A percentile compares a stretch with the other conserved stretches of the same genome.
These are phyloP conservation scores for Apiospora arundinis DNA, from an alignment of 2,329 filamentous ascomycete species.

Conservation along the genomic window DNA sequence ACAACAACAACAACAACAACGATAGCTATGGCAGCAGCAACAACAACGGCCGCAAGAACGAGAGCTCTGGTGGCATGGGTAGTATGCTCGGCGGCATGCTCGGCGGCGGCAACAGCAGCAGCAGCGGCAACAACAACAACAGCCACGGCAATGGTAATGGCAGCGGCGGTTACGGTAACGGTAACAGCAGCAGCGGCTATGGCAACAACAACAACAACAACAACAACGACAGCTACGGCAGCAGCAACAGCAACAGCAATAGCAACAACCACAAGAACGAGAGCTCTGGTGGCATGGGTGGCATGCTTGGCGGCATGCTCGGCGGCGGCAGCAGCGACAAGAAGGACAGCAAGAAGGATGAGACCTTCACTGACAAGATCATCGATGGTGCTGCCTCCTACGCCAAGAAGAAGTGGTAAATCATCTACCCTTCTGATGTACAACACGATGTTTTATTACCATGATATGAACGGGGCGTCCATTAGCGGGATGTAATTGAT, in stretches of 20 bases:
- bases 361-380: conserved; percentile 21
- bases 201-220: neutral
- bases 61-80: neutral
- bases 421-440: neutral
- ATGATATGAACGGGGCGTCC: neutral
- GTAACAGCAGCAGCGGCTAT: neutral
- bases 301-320: conserved; percentile 5
- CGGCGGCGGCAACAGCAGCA: neutral
- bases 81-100: conserved; percentile 7
- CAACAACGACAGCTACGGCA: neutral
- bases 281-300: neutral
- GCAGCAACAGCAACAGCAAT: neutral
- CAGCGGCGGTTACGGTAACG: neutral
- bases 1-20: neutral
- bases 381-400: conserved; percentile 20
- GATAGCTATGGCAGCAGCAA: neutral
- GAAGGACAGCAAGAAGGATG: neutral
- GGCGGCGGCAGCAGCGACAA: conserved; percentile 2
- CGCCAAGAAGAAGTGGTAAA: conserved; percentile 24
- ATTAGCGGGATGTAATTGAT: neutral
- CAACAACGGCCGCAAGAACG: neutral
- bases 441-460: neutral
- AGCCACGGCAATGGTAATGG: neutral
- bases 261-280: conserved; percentile 2
- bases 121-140: neutral